A percentile compares a stretch with the other conserved stretches of the same genome.
phyloP scores from a whole-genome alignment of 1,284 basidiomycete species.

The Microstroma glucosiphilum region DNA sequence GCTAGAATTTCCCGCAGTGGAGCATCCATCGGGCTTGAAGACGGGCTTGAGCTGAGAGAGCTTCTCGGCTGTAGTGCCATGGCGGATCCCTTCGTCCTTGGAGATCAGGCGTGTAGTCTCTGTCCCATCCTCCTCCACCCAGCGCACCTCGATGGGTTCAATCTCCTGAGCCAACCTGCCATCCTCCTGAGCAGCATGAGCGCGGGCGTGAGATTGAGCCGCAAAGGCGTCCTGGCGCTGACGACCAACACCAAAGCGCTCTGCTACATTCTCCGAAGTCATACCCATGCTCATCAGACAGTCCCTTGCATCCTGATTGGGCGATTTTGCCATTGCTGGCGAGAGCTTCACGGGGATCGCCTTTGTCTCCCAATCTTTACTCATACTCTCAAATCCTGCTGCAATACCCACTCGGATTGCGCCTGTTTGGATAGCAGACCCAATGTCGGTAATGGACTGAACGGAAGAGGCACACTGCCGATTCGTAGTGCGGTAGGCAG shows the following conservation, averaged over 20 bases:
- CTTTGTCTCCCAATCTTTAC: constrained; percentile 44
- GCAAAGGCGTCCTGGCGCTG: constrained; percentile 43
- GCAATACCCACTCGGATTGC: constrained; percentile 44
- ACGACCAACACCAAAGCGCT: constrained; percentile 34
- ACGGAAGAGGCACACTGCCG: constrained; percentile 51
- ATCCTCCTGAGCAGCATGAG: constrained; percentile 34
- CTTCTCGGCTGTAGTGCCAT: constrained; percentile 30
- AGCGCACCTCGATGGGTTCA: constrained; percentile 39
- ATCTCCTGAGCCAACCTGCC: constrained; percentile 41
- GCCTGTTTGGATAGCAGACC: constrained; percentile 46
- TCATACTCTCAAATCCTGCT: constrained; percentile 48
- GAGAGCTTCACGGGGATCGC: constrained; percentile 48
- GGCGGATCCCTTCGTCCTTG: constrained; percentile 46
- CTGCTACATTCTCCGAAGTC: constrained; percentile 43
- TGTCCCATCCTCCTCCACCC: constrained; percentile 36
- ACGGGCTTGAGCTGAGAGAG: constrained; percentile 41
- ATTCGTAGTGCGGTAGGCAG: constrained; percentile 47
- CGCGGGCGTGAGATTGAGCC: constrained; percentile 32
- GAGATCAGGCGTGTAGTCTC: constrained; percentile 36
- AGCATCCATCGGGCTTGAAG: constrained; percentile 32
- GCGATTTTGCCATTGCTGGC: constrained; percentile 39
- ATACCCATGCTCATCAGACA: constrained; percentile 50
- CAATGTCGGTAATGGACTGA: constrained; percentile 51
- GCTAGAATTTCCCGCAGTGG: constrained; percentile 45
- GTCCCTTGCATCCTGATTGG: constrained; percentile 41